Conservation (phyloP, 352 stramenopile species). For the Halophytophthora batemanensis region DNA sequence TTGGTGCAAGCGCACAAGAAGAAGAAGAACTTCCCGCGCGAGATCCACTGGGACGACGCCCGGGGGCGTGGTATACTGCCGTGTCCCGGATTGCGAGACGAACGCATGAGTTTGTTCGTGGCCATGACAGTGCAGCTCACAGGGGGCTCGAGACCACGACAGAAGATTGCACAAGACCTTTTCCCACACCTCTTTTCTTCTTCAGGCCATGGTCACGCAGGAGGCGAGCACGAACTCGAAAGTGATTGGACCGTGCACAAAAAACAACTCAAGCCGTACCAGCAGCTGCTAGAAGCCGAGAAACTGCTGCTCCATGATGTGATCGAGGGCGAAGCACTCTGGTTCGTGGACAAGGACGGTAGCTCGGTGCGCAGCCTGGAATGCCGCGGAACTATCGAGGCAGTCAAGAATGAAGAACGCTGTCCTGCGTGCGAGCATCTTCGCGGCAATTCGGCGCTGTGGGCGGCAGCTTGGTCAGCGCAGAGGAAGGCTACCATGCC, state of each 20-base stretch:
- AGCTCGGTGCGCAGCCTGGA: slow-evolving; percentile 66
- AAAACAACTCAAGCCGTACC: slow-evolving; percentile 17
- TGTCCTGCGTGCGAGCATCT: slow-evolving; percentile 50
- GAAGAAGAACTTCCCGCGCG: slow-evolving; percentile 49
- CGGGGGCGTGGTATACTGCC: slow-evolving; percentile 36
- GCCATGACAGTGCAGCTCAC: slow-evolving; percentile 53
- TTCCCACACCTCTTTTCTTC: slow-evolving; percentile 59
- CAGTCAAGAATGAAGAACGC: slow-evolving; percentile 30
- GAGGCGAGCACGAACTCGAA: slow-evolving; percentile 2
- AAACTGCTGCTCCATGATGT: slow-evolving; percentile 72
- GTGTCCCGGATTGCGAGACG: slow-evolving; percentile 63
- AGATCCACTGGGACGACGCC: slow-evolving; percentile 57
- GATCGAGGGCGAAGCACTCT: slow-evolving; percentile 65
- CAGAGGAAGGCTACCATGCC: slow-evolving; percentile 35
- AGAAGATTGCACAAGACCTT: slow-evolving; percentile 67
- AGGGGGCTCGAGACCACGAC: slow-evolving; percentile 52
- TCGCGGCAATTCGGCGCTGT: slow-evolving; percentile 48
- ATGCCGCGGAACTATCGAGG: slow-evolving; percentile 50
- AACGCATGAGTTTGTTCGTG: slow-evolving; percentile 57
- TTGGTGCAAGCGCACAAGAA: slow-evolving; percentile 22
- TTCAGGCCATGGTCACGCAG: slow-evolving; percentile 11
- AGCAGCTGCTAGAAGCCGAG: slow-evolving; percentile 45
- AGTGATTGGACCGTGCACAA: slow-evolving; percentile 13
- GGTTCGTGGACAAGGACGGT: slow-evolving; percentile 81
- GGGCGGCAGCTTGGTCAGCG: slow-evolving; percentile 31